These are phyloP conservation scores for Litchi chinensis DNA, from an alignment of 345 rosid species.

Conservation along the genomic window DNA sequence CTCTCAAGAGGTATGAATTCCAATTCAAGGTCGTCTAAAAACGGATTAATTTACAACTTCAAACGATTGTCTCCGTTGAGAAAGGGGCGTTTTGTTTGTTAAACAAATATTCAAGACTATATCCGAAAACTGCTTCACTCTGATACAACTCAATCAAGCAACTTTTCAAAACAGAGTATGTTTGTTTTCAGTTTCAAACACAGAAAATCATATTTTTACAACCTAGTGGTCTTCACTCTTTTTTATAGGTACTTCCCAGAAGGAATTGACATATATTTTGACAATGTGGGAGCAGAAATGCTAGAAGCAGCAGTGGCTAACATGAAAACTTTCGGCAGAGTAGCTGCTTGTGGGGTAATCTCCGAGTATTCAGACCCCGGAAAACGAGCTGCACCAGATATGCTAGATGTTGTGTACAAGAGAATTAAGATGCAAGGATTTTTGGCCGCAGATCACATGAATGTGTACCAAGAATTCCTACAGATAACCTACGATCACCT, in stretches of 20 bases:
- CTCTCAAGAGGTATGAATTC: constrained; percentile 39
- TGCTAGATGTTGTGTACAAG: constrained; percentile 50
- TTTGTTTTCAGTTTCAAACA: not conserved
- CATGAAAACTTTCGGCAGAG: constrained; percentile 54
- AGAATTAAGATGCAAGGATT: constrained; percentile 58
- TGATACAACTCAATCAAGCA: too few relatives aligned
- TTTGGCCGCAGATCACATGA: constrained; percentile 36
- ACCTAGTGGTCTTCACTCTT: not conserved
- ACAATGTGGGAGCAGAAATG: constrained; percentile 62
- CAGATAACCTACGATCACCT: constrained; percentile 45
- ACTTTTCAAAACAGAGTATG: too few relatives aligned
- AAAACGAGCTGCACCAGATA: constrained; percentile 42
- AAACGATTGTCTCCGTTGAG: too few relatives aligned
- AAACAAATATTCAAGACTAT: too few relatives aligned
- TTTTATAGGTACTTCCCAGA: constrained; percentile 50
- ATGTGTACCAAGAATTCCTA: constrained; percentile 35
- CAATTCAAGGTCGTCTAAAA: not conserved
- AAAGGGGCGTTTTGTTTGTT: too few relatives aligned
- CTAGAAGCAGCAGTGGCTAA: constrained; percentile 48
- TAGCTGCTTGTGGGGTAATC: constrained; percentile 56
- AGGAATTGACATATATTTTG: constrained; percentile 66
- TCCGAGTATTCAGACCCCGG: constrained; percentile 39
- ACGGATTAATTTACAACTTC: too few relatives aligned
- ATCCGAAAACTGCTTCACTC: too few relatives aligned
- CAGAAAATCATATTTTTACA: not conserved